Conservation (phyloP, 352 stramenopile genomes). For the Phytopythium delawarense region DNA sequence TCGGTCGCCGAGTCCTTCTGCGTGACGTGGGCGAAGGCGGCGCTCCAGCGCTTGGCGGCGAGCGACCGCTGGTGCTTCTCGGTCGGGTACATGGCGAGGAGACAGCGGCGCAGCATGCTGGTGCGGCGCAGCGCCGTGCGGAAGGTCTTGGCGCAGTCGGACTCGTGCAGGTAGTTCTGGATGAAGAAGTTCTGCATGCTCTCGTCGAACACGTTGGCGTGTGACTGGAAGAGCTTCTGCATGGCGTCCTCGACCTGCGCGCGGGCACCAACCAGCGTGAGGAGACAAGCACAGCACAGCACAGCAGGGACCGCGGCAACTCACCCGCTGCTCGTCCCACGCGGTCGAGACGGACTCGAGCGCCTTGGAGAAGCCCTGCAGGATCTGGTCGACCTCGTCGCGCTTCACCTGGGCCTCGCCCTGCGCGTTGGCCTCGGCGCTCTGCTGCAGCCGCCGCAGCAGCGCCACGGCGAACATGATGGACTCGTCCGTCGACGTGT, state of each 20-base stretch:
- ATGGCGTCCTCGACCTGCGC: conserved; percentile 55
- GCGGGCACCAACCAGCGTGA: not conserved
- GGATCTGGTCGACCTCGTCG: conserved; percentile 52
- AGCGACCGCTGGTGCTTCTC: conserved; percentile 26
- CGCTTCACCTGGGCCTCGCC: conserved; percentile 36
- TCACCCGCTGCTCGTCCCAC: conserved; percentile 34
- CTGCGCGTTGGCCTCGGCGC: conserved; percentile 24
- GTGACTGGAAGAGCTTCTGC: conserved; percentile 67
- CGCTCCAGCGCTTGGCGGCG: conserved; percentile 32
- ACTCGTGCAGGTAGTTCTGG: conserved; percentile 83
- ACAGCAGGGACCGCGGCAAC: not conserved
- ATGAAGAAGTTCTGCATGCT: conserved; percentile 85
- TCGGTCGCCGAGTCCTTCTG: conserved; percentile 17
- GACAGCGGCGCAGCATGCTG: conserved; percentile 65
- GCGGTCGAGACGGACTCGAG: conserved; percentile 40
- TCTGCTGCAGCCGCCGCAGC: conserved; percentile 52
- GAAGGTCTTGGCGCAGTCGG: conserved; percentile 65
- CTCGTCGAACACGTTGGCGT: conserved; percentile 83
- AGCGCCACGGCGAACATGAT: conserved; percentile 56
- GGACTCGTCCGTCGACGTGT: conserved; percentile 24
- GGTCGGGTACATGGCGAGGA: conserved; percentile 65
- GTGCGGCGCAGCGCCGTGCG: conserved; percentile 61
- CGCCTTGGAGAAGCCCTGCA: conserved; percentile 52
- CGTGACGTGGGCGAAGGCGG: conserved; percentile 28
- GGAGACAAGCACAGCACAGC: not conserved